Conservation (phyloP, 805 yeast species). For the Wickerhamiella slavikovae region DNA sequence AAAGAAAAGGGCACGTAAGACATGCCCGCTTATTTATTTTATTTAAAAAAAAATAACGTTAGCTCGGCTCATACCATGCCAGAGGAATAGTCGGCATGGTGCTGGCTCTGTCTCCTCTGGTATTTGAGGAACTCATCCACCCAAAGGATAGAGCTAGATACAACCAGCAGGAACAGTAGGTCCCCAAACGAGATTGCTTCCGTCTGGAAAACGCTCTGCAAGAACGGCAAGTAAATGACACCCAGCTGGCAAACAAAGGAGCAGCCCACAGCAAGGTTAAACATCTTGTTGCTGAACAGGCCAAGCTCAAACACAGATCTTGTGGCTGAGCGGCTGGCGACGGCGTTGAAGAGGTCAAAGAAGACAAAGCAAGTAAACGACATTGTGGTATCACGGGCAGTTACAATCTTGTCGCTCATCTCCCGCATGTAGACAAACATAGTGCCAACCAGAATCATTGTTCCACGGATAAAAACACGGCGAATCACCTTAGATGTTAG, state of each 20-base stretch:
- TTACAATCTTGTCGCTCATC: conserved; percentile 61
- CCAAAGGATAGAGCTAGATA: conserved; percentile 67
- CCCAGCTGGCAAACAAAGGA: conserved; percentile 79
- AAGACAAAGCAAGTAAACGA: conserved; percentile 93
- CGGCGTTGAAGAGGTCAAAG: conserved; percentile 92
- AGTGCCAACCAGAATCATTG: conserved; percentile 66
- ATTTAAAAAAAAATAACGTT: too few relatives aligned
- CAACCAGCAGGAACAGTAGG: conserved; percentile 33
- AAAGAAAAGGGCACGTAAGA: too few relatives aligned
- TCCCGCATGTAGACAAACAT: conserved; percentile 69
- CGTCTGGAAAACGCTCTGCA: conserved; percentile 85
- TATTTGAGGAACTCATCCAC: conserved; percentile 65
- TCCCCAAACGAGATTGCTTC: conserved; percentile 67
- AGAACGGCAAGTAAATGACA: conserved; percentile 83
- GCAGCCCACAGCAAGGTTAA: conserved; percentile 78
- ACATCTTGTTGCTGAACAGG: conserved; percentile 59
- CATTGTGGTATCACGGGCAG: conserved; percentile 96
- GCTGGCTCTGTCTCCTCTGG: neutral
- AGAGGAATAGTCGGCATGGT: neutral
- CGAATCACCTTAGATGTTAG: conserved; percentile 47
- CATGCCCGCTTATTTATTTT: neutral
- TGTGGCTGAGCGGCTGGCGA: conserved; percentile 74
- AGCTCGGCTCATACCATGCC: neutral
- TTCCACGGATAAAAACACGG: conserved; percentile 59
- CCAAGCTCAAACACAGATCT: conserved; percentile 76